These are phyloP conservation scores for Phoenix dactylifera DNA, from an alignment of 176 grass and related monocot species.

Conservation along the genomic window DNA sequence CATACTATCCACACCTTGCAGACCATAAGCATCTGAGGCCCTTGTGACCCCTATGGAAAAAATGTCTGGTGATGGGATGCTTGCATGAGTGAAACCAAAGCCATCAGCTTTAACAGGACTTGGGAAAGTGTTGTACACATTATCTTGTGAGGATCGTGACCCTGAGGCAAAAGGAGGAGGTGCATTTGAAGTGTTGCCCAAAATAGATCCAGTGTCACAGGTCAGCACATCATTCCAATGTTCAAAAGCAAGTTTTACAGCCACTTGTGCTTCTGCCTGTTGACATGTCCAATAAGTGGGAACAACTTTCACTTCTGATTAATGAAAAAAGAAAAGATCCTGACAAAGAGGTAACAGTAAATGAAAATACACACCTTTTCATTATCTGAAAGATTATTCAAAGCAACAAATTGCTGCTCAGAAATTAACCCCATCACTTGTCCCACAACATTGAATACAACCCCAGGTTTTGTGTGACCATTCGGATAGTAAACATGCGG, in stretches of 20 bases:
- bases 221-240: conserved; percentile 52
- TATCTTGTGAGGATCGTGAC: conserved; percentile 28
- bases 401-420: conserved; percentile 38
- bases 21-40: conserved; percentile 17
- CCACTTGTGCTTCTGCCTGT: conserved; percentile 48
- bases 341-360: conserved; percentile 1
- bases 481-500: conserved; percentile 55
- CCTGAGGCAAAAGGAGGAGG: conserved; percentile 23
- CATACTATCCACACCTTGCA: conserved; percentile 18
- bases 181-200: background rate
- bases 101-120: conserved; percentile 23
- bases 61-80: conserved; percentile 43
- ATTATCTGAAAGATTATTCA: conserved; percentile 46
- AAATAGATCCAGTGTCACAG: conserved; percentile 37
- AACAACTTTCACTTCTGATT: background rate
- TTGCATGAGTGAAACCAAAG: conserved; percentile 40
- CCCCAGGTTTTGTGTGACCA: conserved; percentile 35
- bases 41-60: conserved; percentile 34
- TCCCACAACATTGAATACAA: conserved; percentile 74
- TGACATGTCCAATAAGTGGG: no score
- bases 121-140: conserved; percentile 35
- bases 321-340: background rate
- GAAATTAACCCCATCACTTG: conserved; percentile 53
- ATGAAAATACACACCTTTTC: conserved; percentile 43
- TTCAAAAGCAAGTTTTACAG: conserved; percentile 62